These are phyloP conservation scores for Sporisorium scitamineum DNA, from an alignment of 1,284 basidiomycete genomes.

Conservation along the genomic window DNA sequence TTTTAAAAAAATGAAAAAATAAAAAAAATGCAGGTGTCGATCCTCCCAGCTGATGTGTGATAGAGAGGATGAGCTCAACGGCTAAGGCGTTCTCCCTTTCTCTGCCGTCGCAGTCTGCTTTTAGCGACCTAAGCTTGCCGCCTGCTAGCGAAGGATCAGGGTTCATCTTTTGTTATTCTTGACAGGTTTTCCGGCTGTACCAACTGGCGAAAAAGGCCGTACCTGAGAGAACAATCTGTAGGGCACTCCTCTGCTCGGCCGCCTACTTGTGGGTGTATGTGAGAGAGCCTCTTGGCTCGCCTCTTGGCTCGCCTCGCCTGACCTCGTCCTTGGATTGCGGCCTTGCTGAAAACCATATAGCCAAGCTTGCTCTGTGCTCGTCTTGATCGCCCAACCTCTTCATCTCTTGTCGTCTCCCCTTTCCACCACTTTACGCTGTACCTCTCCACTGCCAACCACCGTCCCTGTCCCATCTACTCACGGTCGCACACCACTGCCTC, in stretches of 20 bases:
- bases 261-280: background rate
- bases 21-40: slow-evolving; percentile 2
- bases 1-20: background rate
- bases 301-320: background rate
- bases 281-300: background rate
- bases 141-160: background rate
- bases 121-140: background rate
- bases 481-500: background rate
- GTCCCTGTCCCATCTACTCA: background rate
- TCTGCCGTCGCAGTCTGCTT: background rate
- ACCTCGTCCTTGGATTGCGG: background rate
- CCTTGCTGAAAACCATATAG: slow-evolving; percentile 15
- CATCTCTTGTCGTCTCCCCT: slow-evolving; percentile 1
- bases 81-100: background rate
- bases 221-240: slow-evolving; percentile 22
- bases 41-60: background rate
- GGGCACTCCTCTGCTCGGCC: slow-evolving; percentile 18
- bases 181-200: slow-evolving; percentile 2
- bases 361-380: background rate
- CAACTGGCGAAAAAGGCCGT: slow-evolving; percentile 9
- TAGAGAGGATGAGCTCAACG: background rate
- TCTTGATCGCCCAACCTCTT: background rate
- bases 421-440: background rate
- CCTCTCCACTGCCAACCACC: background rate
- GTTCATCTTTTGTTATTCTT: background rate